These are phyloP conservation scores for Xylona heveae DNA, from an alignment of 495 filamentous ascomycete species.

Conservation along the genomic window DNA sequence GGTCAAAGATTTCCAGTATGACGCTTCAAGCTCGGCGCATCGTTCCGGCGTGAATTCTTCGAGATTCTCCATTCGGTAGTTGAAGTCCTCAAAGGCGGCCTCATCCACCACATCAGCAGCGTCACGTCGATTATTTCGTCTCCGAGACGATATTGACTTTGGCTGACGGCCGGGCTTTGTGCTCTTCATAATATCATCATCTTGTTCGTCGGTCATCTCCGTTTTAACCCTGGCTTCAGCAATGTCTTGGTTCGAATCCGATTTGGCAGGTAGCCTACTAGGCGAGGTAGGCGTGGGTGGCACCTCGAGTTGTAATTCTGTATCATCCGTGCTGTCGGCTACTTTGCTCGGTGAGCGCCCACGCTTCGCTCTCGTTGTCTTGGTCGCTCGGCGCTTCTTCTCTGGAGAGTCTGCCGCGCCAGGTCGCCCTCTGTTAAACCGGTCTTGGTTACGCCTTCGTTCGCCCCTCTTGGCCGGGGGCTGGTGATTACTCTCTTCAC, in stretches of 20 bases:
- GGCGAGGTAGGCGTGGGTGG: constrained; percentile 33
- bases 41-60: constrained; percentile 73
- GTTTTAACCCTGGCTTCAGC: constrained; percentile 22
- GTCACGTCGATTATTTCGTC: constrained; percentile 64
- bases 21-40: constrained; percentile 80
- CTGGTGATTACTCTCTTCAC: constrained; percentile 84
- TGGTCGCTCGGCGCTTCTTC: constrained; percentile 23
- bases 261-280: no score
- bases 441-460: constrained; percentile 50
- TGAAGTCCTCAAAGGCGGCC: constrained; percentile 65
- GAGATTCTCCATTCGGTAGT: constrained; percentile 66
- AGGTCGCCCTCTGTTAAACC: constrained; percentile 12
- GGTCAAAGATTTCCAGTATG: constrained; percentile 90
- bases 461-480: constrained; percentile 89
- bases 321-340: constrained; percentile 15
- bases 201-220: constrained; percentile 28
- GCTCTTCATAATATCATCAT: constrained; percentile 9
- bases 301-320: constrained; percentile 21
- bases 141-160: constrained; percentile 40
- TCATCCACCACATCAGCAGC: constrained; percentile 58
- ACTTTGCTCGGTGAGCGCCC: constrained; percentile 14
- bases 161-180: constrained; percentile 22
- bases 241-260: neutral
- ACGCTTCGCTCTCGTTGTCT: constrained; percentile 12
- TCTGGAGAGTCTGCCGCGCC: constrained; percentile 16